Conservation (phyloP, 805 yeast genomes). For the Candida fluviatilis region DNA sequence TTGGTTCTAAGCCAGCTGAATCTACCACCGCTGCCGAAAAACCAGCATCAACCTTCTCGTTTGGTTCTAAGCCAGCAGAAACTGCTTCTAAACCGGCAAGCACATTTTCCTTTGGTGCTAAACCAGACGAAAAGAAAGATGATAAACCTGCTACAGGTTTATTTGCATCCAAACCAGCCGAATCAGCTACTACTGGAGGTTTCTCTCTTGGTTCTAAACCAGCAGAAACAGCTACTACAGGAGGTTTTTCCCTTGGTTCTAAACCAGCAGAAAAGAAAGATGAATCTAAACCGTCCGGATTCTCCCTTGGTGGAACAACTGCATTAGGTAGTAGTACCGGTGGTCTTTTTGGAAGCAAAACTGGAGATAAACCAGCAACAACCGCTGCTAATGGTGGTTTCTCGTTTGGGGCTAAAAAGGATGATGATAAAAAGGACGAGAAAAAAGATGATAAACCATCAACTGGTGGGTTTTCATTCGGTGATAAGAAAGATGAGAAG, state of each 20-base stretch:
- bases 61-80: slow-evolving; percentile 14
- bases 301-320: slow-evolving; percentile 10
- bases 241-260: slow-evolving; percentile 16
- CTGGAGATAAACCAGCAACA: slow-evolving; percentile 17
- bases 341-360: slow-evolving; percentile 18
- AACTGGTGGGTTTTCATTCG: slow-evolving; percentile 20
- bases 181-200: slow-evolving; percentile 12
- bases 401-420: slow-evolving; percentile 13
- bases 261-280: slow-evolving; percentile 15
- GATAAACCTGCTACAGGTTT: slow-evolving; percentile 10
- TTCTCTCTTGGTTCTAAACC: slow-evolving; percentile 16
- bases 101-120: slow-evolving; percentile 16
- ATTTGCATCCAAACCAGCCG: slow-evolving; percentile 8
- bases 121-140: slow-evolving; percentile 11
- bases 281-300: slow-evolving; percentile 17
- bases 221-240: slow-evolving; percentile 12
- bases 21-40: slow-evolving; percentile 17
- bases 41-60: slow-evolving; percentile 12
- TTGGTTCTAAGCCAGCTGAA: slow-evolving; percentile 15
- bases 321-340: slow-evolving; percentile 10
- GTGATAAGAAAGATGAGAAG: slow-evolving; percentile 17
- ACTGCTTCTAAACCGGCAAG: slow-evolving; percentile 14
- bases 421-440: slow-evolving; percentile 13
- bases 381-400: slow-evolving; percentile 11
- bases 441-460: slow-evolving; percentile 10